phyloP scores from a whole-genome alignment of 2,329 filamentous ascomycete species.

The Arthroderma uncinatum region DNA sequence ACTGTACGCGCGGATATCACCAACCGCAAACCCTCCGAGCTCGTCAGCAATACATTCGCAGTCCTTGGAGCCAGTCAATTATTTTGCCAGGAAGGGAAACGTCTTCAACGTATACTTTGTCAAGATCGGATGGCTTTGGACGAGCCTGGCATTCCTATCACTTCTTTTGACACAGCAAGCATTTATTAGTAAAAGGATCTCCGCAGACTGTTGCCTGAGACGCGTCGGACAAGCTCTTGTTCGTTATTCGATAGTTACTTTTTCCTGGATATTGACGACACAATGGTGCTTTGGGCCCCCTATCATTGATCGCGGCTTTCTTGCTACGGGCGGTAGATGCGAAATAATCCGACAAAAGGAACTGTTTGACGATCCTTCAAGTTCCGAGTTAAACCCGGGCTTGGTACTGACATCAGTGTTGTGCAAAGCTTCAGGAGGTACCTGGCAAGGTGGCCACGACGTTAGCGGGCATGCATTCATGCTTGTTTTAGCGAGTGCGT shows the following conservation, averaged over 20 bases:
- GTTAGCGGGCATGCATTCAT: constrained; percentile 93
- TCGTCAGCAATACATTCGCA: not conserved
- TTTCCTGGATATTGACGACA: constrained; percentile 74
- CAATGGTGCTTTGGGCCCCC: constrained; percentile 95
- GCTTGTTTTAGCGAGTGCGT: constrained; percentile 70
- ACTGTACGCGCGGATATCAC: constrained; percentile 67
- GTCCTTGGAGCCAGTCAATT: constrained; percentile 37
- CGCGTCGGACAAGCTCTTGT: constrained; percentile 48
- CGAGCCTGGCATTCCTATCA: constrained; percentile 59
- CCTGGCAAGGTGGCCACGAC: constrained; percentile 89
- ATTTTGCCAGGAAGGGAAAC: constrained; percentile 92
- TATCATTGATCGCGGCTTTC: constrained; percentile 80
- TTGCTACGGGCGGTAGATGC: constrained; percentile 78
- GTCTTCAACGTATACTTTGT: constrained; percentile 88
- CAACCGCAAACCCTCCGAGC: constrained; percentile 43
- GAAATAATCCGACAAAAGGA: constrained; percentile 46
- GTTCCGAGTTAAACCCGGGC: constrained; percentile 16
- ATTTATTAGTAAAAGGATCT: constrained; percentile 34
- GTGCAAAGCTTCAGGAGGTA: constrained; percentile 71
- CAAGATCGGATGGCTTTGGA: constrained; percentile 91
- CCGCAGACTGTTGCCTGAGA: constrained; percentile 28
- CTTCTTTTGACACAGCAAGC: constrained; percentile 60
- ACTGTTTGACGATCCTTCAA: constrained; percentile 24
- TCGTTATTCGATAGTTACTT: constrained; percentile 62
- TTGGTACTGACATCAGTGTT: constrained; percentile 60